Evolutionary conservation across 768 basidiomycete species (phyloP).

Genomic region (Punctularia strigosozonata): DNA sequence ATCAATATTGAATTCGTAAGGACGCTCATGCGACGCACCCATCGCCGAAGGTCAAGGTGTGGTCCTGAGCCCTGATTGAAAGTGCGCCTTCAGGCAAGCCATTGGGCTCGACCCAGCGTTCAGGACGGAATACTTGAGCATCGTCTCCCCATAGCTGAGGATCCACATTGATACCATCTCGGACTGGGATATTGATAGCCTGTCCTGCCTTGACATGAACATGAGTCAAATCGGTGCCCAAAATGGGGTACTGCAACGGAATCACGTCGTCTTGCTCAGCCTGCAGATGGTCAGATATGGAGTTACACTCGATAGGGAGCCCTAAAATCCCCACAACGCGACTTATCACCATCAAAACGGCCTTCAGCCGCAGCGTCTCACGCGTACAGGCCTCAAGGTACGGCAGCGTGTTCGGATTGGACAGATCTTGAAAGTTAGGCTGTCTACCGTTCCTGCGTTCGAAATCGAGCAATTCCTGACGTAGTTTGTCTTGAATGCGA

Average conservation of each 20-base stretch:
- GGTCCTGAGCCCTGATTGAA: constrained; percentile 4
- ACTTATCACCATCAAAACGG: constrained; percentile 8
- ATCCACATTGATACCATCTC: constrained; percentile 9
- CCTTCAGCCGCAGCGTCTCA: constrained; percentile 9
- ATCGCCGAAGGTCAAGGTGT: constrained; percentile 8
- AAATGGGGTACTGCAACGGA: constrained; percentile 7
- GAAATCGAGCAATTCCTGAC: not conserved
- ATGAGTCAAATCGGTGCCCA: not conserved
- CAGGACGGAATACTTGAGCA: constrained; percentile 8
- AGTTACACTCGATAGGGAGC: not conserved
- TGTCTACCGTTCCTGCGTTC: not conserved
- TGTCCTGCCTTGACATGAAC: constrained; percentile 7
- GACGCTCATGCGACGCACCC: constrained; percentile 1
- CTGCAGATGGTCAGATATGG: not conserved
- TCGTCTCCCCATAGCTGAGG: constrained; percentile 8
- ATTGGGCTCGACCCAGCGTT: constrained; percentile 8
- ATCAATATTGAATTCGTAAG: not conserved
- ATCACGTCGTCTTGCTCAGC: constrained; percentile 9
- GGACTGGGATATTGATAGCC: constrained; percentile 6
- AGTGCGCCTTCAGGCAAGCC: constrained; percentile 1
- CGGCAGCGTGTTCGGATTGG: constrained; percentile 7
- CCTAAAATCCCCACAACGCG: constrained; percentile 2
- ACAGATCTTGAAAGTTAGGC: constrained; percentile 3
- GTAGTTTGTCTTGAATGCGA: not conserved
- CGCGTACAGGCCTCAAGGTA: constrained; percentile 12